Conservation (phyloP, 2,329 filamentous ascomycete species). For the Fusarium annulatum region DNA sequence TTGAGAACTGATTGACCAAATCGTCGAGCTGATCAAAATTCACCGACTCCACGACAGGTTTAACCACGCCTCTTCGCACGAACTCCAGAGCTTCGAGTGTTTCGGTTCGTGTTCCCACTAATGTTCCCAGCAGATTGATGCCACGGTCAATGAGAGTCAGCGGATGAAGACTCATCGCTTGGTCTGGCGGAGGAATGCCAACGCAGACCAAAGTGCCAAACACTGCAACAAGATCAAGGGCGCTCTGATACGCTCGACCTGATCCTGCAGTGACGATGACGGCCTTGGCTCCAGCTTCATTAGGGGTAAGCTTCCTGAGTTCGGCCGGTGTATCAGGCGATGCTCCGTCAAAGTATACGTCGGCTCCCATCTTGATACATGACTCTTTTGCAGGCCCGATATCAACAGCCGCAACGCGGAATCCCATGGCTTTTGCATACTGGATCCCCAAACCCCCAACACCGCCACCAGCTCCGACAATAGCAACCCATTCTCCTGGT, state of each 20-base stretch:
- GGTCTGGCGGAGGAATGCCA: slow-evolving; percentile 48
- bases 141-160: slow-evolving; percentile 50
- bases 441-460: slow-evolving; percentile 54
- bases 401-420: slow-evolving; percentile 54
- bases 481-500: slow-evolving; percentile 51
- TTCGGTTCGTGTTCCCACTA: slow-evolving; percentile 53
- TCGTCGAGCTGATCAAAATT: slow-evolving; percentile 2
- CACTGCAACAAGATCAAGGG: slow-evolving; percentile 39
- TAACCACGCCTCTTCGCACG: slow-evolving; percentile 42
- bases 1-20: neutral
- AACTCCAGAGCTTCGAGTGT: slow-evolving; percentile 56
- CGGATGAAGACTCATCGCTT: slow-evolving; percentile 48
- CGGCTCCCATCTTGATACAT: slow-evolving; percentile 48
- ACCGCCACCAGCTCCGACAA: slow-evolving; percentile 55
- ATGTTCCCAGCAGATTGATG: slow-evolving; percentile 49
- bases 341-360: slow-evolving; percentile 52
- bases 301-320: slow-evolving; percentile 9
- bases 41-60: slow-evolving; percentile 3
- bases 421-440: slow-evolving; percentile 56
- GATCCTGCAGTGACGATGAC: slow-evolving; percentile 49
- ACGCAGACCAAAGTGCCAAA: slow-evolving; percentile 56
- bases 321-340: neutral
- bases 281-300: slow-evolving; percentile 28
- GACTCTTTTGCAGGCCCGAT: slow-evolving; percentile 47
- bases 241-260: slow-evolving; percentile 49